Percentiles rank a stretch among this genome's conserved stretches.
These are phyloP conservation scores for Trametes cubensis DNA, from an alignment of 768 basidiomycete species.

Conservation along the genomic window DNA sequence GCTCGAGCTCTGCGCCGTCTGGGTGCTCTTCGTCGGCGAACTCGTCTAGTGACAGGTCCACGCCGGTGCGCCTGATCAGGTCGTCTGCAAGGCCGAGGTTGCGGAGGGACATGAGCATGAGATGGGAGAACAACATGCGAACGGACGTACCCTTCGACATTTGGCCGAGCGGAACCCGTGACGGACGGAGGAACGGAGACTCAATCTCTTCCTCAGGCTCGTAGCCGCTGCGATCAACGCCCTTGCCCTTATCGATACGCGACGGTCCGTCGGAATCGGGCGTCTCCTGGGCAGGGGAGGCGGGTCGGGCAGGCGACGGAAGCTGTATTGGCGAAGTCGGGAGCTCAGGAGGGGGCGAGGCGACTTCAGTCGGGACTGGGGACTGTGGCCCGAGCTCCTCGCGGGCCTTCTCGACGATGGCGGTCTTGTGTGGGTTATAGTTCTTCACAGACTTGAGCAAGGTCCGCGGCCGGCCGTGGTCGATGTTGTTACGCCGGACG, in stretches of 20 bases:
- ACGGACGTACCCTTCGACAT: not conserved
- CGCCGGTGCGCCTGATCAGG: too few species aligned
- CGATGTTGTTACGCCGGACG: not conserved
- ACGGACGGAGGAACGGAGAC: slow-evolving; percentile 1
- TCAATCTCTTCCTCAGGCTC: not conserved
- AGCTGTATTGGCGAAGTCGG: too few species aligned
- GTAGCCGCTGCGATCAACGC: not conserved
- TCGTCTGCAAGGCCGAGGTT: too few species aligned
- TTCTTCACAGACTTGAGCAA: not conserved
- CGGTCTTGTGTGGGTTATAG: slow-evolving; percentile 5
- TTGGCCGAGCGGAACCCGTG: not conserved
- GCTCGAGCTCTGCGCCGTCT: not conserved
- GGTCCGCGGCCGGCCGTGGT: not conserved
- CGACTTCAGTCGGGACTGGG: slow-evolving; percentile 3
- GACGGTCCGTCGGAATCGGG: not conserved
- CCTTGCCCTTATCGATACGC: slow-evolving; percentile 8
- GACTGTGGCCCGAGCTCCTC: slow-evolving; percentile 1
- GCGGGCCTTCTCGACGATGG: not conserved
- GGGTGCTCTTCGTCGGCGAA: not conserved
- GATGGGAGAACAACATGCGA: not conserved
- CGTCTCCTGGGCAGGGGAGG: not conserved
- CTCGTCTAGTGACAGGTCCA: too few species aligned
- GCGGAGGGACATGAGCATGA: not conserved
- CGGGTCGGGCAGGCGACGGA: not conserved
- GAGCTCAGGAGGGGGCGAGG: not conserved